A percentile compares a stretch with the other conserved stretches of the same genome.
These are phyloP conservation scores for Penicillium cinerascens DNA, from an alignment of 495 filamentous ascomycete species.

Conservation along the genomic window DNA sequence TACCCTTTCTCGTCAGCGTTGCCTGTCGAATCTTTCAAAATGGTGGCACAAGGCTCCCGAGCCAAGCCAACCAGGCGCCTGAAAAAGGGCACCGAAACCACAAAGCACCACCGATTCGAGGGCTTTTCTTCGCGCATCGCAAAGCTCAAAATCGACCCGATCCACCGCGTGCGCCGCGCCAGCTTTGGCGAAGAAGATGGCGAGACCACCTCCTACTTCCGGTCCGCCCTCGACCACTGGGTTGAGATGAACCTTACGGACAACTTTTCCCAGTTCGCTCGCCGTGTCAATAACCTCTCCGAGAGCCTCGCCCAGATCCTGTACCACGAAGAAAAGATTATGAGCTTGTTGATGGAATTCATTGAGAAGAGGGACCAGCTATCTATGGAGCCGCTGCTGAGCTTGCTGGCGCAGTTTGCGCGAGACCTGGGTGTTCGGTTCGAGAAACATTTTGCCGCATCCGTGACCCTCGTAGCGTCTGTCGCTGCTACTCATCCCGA, in stretches of 20 bases:
- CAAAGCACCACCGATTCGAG: constrained; percentile 84
- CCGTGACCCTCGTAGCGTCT: constrained; percentile 63
- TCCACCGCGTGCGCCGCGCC: constrained; percentile 77
- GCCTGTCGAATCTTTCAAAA: constrained; percentile 28
- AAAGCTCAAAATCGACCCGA: constrained; percentile 89
- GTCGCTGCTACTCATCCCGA: constrained; percentile 60
- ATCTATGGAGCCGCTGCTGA: constrained; percentile 79
- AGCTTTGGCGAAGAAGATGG: constrained; percentile 72
- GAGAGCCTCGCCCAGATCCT: constrained; percentile 89
- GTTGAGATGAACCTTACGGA: constrained; percentile 82
- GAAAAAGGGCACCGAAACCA: constrained; percentile 64
- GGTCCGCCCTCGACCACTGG: constrained; percentile 81
- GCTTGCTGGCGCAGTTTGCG: constrained; percentile 82
- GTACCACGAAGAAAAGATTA: constrained; percentile 79
- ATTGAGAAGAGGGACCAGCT: constrained; percentile 72
- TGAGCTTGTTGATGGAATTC: constrained; percentile 70
- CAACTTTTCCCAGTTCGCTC: constrained; percentile 68
- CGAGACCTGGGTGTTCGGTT: constrained; percentile 87
- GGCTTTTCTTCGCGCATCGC: constrained; percentile 89
- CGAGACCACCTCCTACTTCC: constrained; percentile 75
- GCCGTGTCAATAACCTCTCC: constrained; percentile 69
- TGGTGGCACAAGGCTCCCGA: constrained; percentile 62
- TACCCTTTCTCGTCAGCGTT: constrained; percentile 29
- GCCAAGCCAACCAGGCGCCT: constrained; percentile 59
- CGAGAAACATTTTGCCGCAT: constrained; percentile 75